Conservation (phyloP, 805 yeast genomes). For the Candida peoriensis region DNA sequence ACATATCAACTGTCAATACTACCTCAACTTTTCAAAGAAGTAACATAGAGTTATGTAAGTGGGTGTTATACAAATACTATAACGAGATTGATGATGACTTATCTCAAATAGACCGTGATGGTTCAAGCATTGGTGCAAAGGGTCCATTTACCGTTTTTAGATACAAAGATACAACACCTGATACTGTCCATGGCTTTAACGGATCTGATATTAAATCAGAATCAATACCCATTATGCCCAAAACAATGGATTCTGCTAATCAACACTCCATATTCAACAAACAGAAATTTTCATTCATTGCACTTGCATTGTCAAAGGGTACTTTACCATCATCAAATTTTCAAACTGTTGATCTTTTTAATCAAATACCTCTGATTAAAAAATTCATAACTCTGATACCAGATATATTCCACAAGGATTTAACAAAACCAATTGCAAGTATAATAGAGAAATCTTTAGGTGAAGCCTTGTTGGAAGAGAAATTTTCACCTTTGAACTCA, state of each 20-base stretch:
- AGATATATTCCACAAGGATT: conserved; percentile 1
- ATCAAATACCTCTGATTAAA: conserved; percentile 3
- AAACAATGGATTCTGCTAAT: too few species aligned
- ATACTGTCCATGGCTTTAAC: too few species aligned
- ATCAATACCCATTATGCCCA: too few species aligned
- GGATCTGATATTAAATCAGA: too few species aligned
- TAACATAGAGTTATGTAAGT: conserved; percentile 46
- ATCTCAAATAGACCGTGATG: conserved; percentile 31
- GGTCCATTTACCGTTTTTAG: conserved; percentile 19
- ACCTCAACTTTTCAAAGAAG: conserved; percentile 48
- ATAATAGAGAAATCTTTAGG: conserved; percentile 4
- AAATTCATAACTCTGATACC: background rate
- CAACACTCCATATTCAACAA: too few species aligned
- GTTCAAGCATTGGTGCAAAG: background rate
- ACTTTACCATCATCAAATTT: too few species aligned
- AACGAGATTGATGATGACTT: conserved; percentile 75
- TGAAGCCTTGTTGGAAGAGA: conserved; percentile 3
- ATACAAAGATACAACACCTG: background rate
- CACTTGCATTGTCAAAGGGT: too few species aligned
- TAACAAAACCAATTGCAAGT: background rate
- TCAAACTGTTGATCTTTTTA: too few species aligned
- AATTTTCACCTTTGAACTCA: conserved; percentile 7
- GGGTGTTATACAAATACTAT: conserved; percentile 38
- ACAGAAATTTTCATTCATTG: too few species aligned
- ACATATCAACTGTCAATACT: background rate